Conservation (phyloP, 148 eudicot genomes). For the Rhododendron williamsianum region DNA sequence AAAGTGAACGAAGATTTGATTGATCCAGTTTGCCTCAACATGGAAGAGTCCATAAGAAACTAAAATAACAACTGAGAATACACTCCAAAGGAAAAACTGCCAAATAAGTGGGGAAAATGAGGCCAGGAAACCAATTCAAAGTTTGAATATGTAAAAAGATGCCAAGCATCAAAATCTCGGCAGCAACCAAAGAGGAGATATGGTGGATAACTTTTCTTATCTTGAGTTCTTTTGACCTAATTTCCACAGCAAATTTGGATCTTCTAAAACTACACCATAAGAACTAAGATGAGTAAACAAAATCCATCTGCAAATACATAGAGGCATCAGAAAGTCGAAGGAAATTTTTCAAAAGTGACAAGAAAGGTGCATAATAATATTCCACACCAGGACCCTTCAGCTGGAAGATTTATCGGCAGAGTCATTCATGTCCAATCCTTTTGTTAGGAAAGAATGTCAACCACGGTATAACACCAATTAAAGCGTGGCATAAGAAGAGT, state of each 20-base stretch:
- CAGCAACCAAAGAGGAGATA: not conserved
- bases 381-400: not conserved
- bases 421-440: not conserved
- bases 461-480: not conserved
- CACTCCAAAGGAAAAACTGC: not conserved
- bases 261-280: not conserved
- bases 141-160: not conserved
- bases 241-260: not conserved
- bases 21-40: not conserved
- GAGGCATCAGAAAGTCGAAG: not conserved
- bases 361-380: constrained; percentile 1
- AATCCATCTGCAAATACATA: not conserved
- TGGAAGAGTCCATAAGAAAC: constrained; percentile 1
- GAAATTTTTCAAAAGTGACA: not conserved
- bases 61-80: not conserved
- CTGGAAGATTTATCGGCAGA: not conserved
- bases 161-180: not conserved
- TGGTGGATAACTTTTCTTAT: not conserved
- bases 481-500: not conserved
- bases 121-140: constrained; percentile 3
- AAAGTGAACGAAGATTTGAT: not conserved
- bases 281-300: not conserved
- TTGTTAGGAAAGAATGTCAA: not conserved
- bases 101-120: not conserved
- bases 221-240: not conserved